phyloP scores from a whole-genome alignment of 2,329 filamentous ascomycete species.

The Ophiostoma tasmaniense region DNA sequence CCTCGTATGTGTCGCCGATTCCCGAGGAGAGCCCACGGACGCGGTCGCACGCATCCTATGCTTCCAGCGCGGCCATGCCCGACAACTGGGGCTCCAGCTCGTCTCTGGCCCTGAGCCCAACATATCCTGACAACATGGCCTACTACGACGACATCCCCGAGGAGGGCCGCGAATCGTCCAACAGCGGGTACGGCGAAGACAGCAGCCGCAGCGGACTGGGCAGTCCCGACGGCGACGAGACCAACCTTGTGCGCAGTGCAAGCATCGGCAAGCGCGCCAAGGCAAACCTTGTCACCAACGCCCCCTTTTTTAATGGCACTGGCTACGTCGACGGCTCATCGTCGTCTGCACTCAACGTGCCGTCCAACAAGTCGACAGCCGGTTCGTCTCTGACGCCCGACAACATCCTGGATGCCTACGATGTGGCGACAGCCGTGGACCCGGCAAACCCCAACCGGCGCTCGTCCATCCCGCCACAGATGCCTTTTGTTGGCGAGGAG shows the following conservation, averaged over 20 bases:
- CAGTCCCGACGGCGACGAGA: constrained; percentile 42
- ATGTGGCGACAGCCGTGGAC: constrained; percentile 40
- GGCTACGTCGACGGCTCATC: not conserved
- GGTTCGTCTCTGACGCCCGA: constrained; percentile 33
- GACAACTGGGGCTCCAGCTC: constrained; percentile 50
- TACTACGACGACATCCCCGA: constrained; percentile 43
- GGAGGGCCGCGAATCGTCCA: constrained; percentile 33
- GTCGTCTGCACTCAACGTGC: constrained; percentile 20
- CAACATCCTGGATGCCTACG: constrained; percentile 42
- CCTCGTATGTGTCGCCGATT: constrained; percentile 65
- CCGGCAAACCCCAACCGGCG: constrained; percentile 28
- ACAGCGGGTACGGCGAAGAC: constrained; percentile 42
- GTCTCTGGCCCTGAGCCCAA: constrained; percentile 37
- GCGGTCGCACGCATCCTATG: constrained; percentile 55
- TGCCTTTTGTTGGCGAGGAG: constrained; percentile 19
- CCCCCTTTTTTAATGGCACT: not conserved
- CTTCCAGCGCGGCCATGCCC: constrained; percentile 65
- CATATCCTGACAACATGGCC: constrained; percentile 36
- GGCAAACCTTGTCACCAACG: constrained; percentile 41
- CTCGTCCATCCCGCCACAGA: constrained; percentile 22
- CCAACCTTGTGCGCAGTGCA: constrained; percentile 50
- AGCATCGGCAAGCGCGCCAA: constrained; percentile 54
- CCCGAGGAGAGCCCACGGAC: constrained; percentile 58
- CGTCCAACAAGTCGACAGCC: constrained; percentile 23
- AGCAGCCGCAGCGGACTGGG: constrained; percentile 2